phyloP scores from a whole-genome alignment of 1,284 basidiomycete genomes.

The Grifola frondosa region DNA sequence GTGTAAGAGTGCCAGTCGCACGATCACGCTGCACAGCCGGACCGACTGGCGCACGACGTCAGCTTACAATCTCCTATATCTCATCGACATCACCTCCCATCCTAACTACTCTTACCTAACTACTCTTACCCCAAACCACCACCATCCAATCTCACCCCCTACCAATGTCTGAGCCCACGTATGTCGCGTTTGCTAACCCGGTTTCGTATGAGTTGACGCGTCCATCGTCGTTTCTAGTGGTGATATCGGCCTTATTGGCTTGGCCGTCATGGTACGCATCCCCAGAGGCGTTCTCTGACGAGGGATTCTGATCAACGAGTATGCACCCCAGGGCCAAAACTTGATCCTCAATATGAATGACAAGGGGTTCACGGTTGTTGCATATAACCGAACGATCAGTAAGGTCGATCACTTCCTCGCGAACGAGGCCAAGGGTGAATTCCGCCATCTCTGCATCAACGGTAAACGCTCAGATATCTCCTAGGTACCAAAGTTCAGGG shows the following conservation, averaged over 20 bases:
- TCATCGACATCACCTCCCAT: slow-evolving; percentile 33
- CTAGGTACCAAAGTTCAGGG: slow-evolving; percentile 93
- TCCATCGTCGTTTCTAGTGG: slow-evolving; percentile 48
- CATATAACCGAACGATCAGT: slow-evolving; percentile 95
- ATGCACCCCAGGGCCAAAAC: slow-evolving; percentile 78
- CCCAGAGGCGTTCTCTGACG: slow-evolving; percentile 15
- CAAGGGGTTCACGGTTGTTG: slow-evolving; percentile 97
- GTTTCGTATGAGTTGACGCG: slow-evolving; percentile 5
- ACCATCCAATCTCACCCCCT: slow-evolving; percentile 28
- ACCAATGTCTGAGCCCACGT: slow-evolving; percentile 47
- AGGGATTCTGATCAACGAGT: slow-evolving; percentile 16
- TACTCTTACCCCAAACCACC: slow-evolving; percentile 28
- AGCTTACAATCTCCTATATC: slow-evolving; percentile 27
- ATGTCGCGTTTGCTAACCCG: slow-evolving; percentile 22
- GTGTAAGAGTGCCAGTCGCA: slow-evolving; percentile 19
- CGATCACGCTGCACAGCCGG: slow-evolving; percentile 20
- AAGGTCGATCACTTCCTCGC: slow-evolving; percentile 96
- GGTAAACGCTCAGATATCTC: slow-evolving; percentile 17
- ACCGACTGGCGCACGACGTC: slow-evolving; percentile 28
- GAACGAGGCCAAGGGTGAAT: slow-evolving; percentile 94
- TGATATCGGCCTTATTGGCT: slow-evolving; percentile 91
- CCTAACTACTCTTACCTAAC: slow-evolving; percentile 17
- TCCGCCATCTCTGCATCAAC: slow-evolving; percentile 22
- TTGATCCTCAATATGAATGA: slow-evolving; percentile 98
- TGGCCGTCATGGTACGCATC: slow-evolving; percentile 89